Percentiles rank a stretch among this genome's conserved stretches.
These are phyloP conservation scores for Simplicillium sp. DNA, from an alignment of 2,329 filamentous ascomycete genomes.

Conservation along the genomic window DNA sequence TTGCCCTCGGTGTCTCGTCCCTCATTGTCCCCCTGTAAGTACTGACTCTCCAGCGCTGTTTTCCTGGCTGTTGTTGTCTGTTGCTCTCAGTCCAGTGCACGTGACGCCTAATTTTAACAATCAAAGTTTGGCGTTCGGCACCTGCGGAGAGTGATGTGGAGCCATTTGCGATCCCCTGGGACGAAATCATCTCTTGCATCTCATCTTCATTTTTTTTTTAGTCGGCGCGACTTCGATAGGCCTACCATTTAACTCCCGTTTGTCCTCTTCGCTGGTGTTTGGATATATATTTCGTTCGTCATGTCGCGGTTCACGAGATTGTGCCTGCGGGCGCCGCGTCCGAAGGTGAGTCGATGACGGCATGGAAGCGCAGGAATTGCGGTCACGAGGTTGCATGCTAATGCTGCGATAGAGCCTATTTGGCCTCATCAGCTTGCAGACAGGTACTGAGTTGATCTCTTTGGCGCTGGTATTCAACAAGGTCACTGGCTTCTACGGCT, in stretches of 20 bases:
- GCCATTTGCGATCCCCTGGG: conserved; percentile 4
- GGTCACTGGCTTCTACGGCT: conserved; percentile 79
- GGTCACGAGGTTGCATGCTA: conserved; percentile 3
- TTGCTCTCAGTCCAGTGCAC: not conserved
- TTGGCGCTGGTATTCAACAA: conserved; percentile 85
- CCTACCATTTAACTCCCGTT: too few species aligned
- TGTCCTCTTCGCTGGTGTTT: too few species aligned
- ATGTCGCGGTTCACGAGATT: conserved; percentile 17
- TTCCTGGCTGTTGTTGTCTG: not conserved
- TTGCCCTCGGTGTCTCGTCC: too few species aligned
- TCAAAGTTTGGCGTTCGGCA: conserved; percentile 5
- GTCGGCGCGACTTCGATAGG: not conserved
- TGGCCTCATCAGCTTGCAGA: conserved; percentile 76
- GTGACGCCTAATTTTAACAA: conserved; percentile 1
- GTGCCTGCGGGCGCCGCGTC: conserved; percentile 27
- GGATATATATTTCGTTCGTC: too few species aligned
- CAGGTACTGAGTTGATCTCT: conserved; percentile 76
- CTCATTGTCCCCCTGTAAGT: too few species aligned
- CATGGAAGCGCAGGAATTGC: not conserved
- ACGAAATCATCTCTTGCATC: not conserved
- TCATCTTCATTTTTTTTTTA: not conserved
- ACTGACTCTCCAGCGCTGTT: too few species aligned
- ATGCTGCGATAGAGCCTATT: conserved; percentile 59
- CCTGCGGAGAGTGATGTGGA: conserved; percentile 5
- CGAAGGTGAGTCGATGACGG: conserved; percentile 23